Percentiles rank a stretch among this genome's conserved stretches.
Evolutionary conservation across 805 yeast genomes (phyloP).

Genomic region (Yarrowia phangngaensis): DNA sequence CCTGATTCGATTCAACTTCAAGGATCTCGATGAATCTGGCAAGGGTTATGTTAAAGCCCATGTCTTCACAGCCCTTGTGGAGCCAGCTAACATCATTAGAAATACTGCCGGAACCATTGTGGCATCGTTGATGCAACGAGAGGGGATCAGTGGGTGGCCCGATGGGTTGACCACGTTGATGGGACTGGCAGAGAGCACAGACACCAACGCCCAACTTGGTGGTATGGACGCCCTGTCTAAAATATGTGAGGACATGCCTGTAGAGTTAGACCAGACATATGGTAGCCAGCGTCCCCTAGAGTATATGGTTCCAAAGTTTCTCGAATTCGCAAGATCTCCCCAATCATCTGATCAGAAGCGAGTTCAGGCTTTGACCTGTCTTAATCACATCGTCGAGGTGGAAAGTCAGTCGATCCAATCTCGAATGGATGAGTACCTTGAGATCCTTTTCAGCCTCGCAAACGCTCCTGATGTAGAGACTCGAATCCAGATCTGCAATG

Average conservation of each 20-base stretch:
- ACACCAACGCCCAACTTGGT: slow-evolving; percentile 59
- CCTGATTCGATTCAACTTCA: slow-evolving; percentile 47
- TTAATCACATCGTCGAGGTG: slow-evolving; percentile 70
- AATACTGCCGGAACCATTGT: slow-evolving; percentile 89
- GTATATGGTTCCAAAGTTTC: slow-evolving; percentile 60
- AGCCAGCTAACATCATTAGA: slow-evolving; percentile 58
- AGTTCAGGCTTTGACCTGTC: slow-evolving; percentile 61
- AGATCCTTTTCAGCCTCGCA: slow-evolving; percentile 66
- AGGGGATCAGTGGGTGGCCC: slow-evolving; percentile 74
- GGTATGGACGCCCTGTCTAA: slow-evolving; percentile 78
- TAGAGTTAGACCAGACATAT: slow-evolving; percentile 59
- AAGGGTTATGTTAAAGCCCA: slow-evolving; percentile 47
- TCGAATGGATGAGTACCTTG: slow-evolving; percentile 63
- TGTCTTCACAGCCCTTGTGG: slow-evolving; percentile 50
- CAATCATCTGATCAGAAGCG: slow-evolving; percentile 48
- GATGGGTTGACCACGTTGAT: slow-evolving; percentile 64
- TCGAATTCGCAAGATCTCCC: slow-evolving; percentile 47
- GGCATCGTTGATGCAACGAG: slow-evolving; percentile 64
- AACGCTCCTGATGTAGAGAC: slow-evolving; percentile 55
- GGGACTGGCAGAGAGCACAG: slow-evolving; percentile 49
- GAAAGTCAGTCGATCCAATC: slow-evolving; percentile 62
- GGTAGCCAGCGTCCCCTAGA: slow-evolving; percentile 65
- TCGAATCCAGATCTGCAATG: slow-evolving; percentile 68
- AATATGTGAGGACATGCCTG: slow-evolving; percentile 84
- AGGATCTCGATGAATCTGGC: slow-evolving; percentile 37